A percentile compares a stretch with the other conserved stretches of the same genome.
phyloP scores from a whole-genome alignment of 768 basidiomycete genomes.

The Hebeloma cylindrosporum region DNA sequence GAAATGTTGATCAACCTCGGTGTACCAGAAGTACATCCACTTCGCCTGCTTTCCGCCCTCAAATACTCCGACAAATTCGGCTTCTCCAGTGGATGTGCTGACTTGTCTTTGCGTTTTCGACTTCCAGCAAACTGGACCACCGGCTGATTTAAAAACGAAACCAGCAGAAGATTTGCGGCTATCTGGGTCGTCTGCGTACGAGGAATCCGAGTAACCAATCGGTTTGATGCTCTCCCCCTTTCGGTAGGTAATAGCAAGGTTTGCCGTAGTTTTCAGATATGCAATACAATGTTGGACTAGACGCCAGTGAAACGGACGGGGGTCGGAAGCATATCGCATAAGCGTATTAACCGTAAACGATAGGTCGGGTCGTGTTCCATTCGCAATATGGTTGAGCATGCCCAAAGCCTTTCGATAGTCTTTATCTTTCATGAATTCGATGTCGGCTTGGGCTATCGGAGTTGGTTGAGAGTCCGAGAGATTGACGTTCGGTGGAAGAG shows the following conservation, averaged over 20 bases:
- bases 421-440: slow-evolving; percentile 10
- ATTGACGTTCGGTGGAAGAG: background rate
- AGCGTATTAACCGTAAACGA: slow-evolving; percentile 4
- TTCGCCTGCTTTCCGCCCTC: slow-evolving; percentile 5
- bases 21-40: slow-evolving; percentile 4
- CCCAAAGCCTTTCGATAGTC: slow-evolving; percentile 4
- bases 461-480: slow-evolving; percentile 6
- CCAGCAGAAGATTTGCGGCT: slow-evolving; percentile 3
- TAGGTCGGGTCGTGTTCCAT: slow-evolving; percentile 8
- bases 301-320: slow-evolving; percentile 11
- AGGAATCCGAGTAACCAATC: slow-evolving; percentile 1
- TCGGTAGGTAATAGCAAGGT: slow-evolving; percentile 3
- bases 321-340: slow-evolving; percentile 9
- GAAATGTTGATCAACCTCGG: background rate
- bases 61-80: slow-evolving; percentile 5
- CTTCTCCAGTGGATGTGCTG: slow-evolving; percentile 6
- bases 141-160: slow-evolving; percentile 3
- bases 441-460: slow-evolving; percentile 6
- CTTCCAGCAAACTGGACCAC: slow-evolving; percentile 6
- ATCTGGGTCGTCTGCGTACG: slow-evolving; percentile 4
- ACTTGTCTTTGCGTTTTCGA: slow-evolving; percentile 4
- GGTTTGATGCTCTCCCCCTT: slow-evolving; percentile 1
- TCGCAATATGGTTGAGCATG: slow-evolving; percentile 8
- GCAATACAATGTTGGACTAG: slow-evolving; percentile 4
- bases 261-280: slow-evolving; percentile 1